Evolutionary conservation across 2,329 filamentous ascomycete species (phyloP).

Genomic region (Byssothecium circinans): DNA sequence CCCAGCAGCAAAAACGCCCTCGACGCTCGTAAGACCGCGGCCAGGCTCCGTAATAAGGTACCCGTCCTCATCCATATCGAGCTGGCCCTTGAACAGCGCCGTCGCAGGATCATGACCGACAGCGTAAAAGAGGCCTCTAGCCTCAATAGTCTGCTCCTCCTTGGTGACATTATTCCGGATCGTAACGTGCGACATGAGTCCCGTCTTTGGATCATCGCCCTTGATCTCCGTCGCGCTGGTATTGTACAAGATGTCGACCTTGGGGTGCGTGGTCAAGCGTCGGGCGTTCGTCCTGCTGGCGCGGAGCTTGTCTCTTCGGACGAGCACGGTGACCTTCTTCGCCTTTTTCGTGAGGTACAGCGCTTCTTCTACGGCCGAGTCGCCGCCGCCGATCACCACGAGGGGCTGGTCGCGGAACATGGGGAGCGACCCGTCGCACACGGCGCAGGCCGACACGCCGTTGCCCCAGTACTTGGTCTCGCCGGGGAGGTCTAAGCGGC

Average conservation of each 20-base stretch:
- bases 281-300: conserved; percentile 92
- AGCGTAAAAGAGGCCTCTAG: conserved; percentile 95
- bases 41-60: conserved; percentile 90
- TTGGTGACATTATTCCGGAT: conserved; percentile 79
- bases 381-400: conserved; percentile 93
- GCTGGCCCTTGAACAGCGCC: conserved; percentile 82
- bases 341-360: conserved; percentile 98
- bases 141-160: conserved; percentile 78
- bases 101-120: conserved; percentile 96
- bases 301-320: conserved; percentile 81
- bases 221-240: conserved; percentile 78
- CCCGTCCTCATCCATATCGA: conserved; percentile 85
- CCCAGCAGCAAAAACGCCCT: conserved; percentile 93
- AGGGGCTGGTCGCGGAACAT: conserved; percentile 97
- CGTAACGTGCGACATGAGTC: conserved; percentile 84
- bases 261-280: conserved; percentile 77
- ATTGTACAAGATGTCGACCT: conserved; percentile 90
- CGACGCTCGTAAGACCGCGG: conserved; percentile 81
- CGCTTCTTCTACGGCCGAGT: conserved; percentile 95
- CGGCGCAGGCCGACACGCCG: conserved; percentile 93
- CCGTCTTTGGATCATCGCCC: conserved; percentile 72
- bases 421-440: conserved; percentile 94
- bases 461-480: conserved; percentile 98
- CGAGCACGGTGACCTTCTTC: conserved; percentile 90
- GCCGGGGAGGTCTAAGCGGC: conserved; percentile 77